phyloP scores from a whole-genome alignment of 768 basidiomycete genomes.

The Tulasnella sp. region DNA sequence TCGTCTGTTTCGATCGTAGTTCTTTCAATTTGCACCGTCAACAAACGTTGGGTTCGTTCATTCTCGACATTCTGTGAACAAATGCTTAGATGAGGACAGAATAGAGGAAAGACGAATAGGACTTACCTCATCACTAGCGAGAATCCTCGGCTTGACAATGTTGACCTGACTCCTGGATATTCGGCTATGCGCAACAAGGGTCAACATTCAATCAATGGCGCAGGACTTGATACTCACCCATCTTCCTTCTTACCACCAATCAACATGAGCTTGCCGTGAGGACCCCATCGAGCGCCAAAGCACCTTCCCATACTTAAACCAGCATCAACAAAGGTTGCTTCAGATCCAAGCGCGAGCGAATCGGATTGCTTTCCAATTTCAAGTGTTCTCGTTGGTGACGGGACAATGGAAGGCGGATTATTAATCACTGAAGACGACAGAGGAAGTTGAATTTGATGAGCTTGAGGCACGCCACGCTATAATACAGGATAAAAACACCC shows the following conservation, averaged over 20 bases:
- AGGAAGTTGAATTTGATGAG: no score
- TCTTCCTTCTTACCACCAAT: slow-evolving; percentile 27
- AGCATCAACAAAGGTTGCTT: slow-evolving; percentile 62
- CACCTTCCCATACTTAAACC: slow-evolving; percentile 77
- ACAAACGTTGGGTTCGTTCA: slow-evolving; percentile 42
- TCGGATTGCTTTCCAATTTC: slow-evolving; percentile 16
- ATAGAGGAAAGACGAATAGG: neutral
- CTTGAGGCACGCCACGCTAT: no score
- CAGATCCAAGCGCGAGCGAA: slow-evolving; percentile 28
- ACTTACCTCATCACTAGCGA: slow-evolving; percentile 21
- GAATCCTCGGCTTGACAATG: slow-evolving; percentile 7
- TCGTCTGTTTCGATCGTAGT: slow-evolving; percentile 58
- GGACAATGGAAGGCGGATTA: slow-evolving; percentile 18
- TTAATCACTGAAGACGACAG: no score
- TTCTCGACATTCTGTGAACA: slow-evolving; percentile 29
- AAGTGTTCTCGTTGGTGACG: slow-evolving; percentile 3
- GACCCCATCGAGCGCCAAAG: slow-evolving; percentile 86
- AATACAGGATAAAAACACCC: no score
- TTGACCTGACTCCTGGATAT: no score
- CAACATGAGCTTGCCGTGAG: slow-evolving; percentile 69
- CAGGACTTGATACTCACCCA: slow-evolving; percentile 28
- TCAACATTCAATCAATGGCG: slow-evolving; percentile 2
- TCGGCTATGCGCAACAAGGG: no score
- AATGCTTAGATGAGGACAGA: neutral
- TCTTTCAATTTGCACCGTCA: slow-evolving; percentile 63